phyloP scores from a whole-genome alignment of 805 yeast genomes.

The Sugiyamaella chiloensis region DNA sequence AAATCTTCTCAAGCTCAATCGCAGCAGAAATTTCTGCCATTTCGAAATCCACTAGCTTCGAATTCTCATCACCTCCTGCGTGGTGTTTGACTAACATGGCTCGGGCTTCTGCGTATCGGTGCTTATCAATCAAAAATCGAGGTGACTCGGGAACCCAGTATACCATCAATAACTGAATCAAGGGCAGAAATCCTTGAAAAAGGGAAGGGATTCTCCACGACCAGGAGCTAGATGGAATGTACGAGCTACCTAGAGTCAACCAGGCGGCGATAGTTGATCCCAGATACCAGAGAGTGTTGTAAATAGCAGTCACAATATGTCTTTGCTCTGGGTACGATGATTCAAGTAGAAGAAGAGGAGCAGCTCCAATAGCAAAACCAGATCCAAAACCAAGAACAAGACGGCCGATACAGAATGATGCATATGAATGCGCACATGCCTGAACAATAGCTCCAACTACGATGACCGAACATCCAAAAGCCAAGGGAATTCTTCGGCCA shows the following conservation, averaged over 20 bases:
- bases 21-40: conserved; percentile 16
- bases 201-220: conserved; percentile 78
- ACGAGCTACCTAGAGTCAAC: conserved; percentile 65
- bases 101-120: conserved; percentile 53
- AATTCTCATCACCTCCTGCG: conserved; percentile 17
- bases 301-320: conserved; percentile 57
- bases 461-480: conserved; percentile 52
- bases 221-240: conserved; percentile 34
- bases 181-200: conserved; percentile 59
- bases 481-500: conserved; percentile 62
- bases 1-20: conserved; percentile 14
- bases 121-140: conserved; percentile 65
- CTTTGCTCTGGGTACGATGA: conserved; percentile 60
- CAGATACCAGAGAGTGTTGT: conserved; percentile 64
- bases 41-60: conserved; percentile 13
- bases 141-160: conserved; percentile 84
- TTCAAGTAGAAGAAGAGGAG: conserved; percentile 78
- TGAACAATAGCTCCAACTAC: conserved; percentile 56
- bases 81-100: conserved; percentile 32
- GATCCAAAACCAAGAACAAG: conserved; percentile 68
- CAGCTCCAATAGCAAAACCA: conserved; percentile 68
- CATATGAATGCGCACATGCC: conserved; percentile 44
- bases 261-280: conserved; percentile 77
- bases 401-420: conserved; percentile 67
- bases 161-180: conserved; percentile 48